Evolutionary conservation across 345 rosid genomes (phyloP).

Genomic region (Linum usitatissimum): DNA sequence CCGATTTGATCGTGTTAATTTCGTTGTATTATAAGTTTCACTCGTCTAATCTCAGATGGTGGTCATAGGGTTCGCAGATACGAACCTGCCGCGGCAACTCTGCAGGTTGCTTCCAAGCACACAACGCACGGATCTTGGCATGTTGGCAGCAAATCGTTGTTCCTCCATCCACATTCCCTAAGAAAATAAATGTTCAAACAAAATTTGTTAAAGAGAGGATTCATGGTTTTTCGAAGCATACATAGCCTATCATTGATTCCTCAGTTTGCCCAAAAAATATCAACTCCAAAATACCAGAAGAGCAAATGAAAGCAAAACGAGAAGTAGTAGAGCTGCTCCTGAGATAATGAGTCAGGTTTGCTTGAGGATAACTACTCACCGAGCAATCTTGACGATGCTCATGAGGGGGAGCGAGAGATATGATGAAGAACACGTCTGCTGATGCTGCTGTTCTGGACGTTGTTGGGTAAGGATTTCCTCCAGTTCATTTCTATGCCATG

Average conservation of each 20-base stretch:
- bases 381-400: conserved; percentile 88
- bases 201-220: too few relatives aligned
- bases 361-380: conserved; percentile 31
- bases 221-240: too few relatives aligned
- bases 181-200: neutral
- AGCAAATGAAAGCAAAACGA: too few relatives aligned
- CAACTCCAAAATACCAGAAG: too few relatives aligned
- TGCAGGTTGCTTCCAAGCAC: conserved; percentile 76
- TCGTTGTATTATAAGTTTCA: too few relatives aligned
- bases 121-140: conserved; percentile 77
- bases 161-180: conserved; percentile 94
- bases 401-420: conserved; percentile 76
- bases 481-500: conserved; percentile 78
- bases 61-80: too few relatives aligned
- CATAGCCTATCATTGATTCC: too few relatives aligned
- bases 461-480: conserved; percentile 55
- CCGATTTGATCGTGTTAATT: too few relatives aligned
- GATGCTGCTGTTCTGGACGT: conserved; percentile 25
- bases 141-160: conserved; percentile 29
- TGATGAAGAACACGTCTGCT: conserved; percentile 44
- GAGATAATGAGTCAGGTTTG: neutral
- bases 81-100: conserved; percentile 72
- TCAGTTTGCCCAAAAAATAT: too few relatives aligned
- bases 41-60: too few relatives aligned
- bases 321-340: too few relatives aligned